These are phyloP conservation scores for Claviceps purpurea DNA, from an alignment of 2,329 filamentous ascomycete species.

Conservation along the genomic window DNA sequence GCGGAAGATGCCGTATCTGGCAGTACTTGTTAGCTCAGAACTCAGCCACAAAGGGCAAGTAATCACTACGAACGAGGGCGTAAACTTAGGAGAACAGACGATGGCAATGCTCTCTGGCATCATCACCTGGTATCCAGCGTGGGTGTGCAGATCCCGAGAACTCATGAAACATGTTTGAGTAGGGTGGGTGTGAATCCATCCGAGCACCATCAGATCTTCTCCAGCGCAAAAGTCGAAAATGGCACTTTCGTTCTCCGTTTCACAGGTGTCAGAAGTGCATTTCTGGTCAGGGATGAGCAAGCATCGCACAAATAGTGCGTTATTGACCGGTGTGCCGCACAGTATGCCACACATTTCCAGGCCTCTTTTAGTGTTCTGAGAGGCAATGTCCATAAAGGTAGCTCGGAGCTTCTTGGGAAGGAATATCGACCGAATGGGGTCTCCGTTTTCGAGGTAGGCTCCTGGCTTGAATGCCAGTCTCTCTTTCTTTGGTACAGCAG, in stretches of 20 bases:
- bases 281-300: conserved; percentile 86
- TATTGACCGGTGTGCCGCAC: conserved; percentile 80
- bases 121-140: conserved; percentile 91
- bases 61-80: conserved; percentile 48
- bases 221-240: conserved; percentile 82
- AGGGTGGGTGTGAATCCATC: conserved; percentile 98
- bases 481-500: conserved; percentile 31
- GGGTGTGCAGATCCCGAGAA: conserved; percentile 83
- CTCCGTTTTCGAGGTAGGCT: conserved; percentile 80
- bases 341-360: conserved; percentile 93
- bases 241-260: conserved; percentile 74
- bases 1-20: conserved; percentile 79
- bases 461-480: conserved; percentile 58
- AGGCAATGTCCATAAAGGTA: conserved; percentile 61
- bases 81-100: conserved; percentile 77
- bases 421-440: conserved; percentile 76
- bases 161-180: conserved; percentile 98
- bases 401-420: conserved; percentile 63
- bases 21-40: conserved; percentile 1
- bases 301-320: conserved; percentile 81
- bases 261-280: conserved; percentile 84
- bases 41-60: not conserved
- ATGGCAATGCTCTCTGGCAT: conserved; percentile 93
- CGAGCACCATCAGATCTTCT: conserved; percentile 72
- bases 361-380: conserved; percentile 63